Evolutionary conservation across 306 rosid genomes (phyloP).

Genomic region (Vachellia pachyceras): DNA sequence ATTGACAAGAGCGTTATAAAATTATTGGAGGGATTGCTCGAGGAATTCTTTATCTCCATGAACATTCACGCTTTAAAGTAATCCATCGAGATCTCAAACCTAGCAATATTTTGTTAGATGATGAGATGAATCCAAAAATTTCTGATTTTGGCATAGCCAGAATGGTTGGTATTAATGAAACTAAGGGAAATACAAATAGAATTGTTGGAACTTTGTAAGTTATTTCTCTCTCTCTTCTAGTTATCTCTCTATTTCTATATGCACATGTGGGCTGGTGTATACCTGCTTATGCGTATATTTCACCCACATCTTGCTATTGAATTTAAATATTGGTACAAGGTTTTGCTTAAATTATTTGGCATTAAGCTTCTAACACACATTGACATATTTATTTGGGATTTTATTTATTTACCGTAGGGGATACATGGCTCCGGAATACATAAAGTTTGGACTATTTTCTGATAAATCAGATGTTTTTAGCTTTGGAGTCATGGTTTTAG

Average conservation of each 20-base stretch:
- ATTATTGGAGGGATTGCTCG: background rate
- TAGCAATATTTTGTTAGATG: background rate
- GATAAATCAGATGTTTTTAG: background rate
- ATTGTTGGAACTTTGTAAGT: background rate
- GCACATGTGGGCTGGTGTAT: too few relatives aligned
- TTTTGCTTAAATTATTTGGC: too few relatives aligned
- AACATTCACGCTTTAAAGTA: background rate
- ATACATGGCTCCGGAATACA: background rate
- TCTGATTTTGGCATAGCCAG: background rate
- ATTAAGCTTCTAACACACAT: too few relatives aligned
- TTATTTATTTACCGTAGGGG: background rate
- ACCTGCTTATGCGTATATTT: too few relatives aligned
- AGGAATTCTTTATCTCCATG: background rate
- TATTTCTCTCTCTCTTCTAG: background rate
- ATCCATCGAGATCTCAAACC: background rate
- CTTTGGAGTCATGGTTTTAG: background rate
- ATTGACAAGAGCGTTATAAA: background rate
- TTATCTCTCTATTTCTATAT: background rate
- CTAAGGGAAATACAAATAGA: background rate
- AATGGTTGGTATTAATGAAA: background rate
- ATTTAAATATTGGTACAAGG: background rate
- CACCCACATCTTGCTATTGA: too few relatives aligned
- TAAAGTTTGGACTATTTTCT: background rate
- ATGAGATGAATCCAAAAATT: background rate
- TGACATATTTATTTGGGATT: too few relatives aligned